Percentiles rank a stretch among this genome's conserved stretches.
phyloP scores from a whole-genome alignment of 1,284 basidiomycete genomes.

The Vanrija sp. region DNA sequence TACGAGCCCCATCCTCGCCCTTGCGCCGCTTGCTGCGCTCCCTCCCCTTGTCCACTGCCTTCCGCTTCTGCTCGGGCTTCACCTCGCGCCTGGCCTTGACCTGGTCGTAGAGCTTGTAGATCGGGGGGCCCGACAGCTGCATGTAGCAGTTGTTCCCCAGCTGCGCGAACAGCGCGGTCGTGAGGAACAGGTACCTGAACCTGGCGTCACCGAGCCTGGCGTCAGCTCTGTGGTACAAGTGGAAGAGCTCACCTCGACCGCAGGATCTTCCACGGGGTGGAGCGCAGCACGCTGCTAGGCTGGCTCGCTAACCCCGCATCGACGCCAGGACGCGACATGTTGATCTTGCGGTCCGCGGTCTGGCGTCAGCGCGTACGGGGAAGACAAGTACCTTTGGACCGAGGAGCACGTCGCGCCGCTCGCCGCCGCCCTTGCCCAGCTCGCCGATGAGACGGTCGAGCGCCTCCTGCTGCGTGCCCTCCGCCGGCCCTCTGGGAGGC shows the following conservation, averaged over 20 bases:
- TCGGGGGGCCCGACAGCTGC: constrained; percentile 50
- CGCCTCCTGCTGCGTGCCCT: constrained; percentile 21
- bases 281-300: constrained; percentile 21
- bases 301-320: constrained; percentile 12
- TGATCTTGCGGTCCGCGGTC: background rate
- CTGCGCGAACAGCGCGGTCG: constrained; percentile 49
- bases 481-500: background rate
- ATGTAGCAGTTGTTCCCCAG: constrained; percentile 51
- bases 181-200: constrained; percentile 49
- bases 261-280: constrained; percentile 27
- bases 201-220: constrained; percentile 46
- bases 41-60: background rate
- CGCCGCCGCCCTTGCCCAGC: constrained; percentile 9
- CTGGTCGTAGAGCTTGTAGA: constrained; percentile 38
- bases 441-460: constrained; percentile 33
- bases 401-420: constrained; percentile 21
- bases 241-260: constrained; percentile 23
- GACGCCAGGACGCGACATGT: background rate
- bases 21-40: constrained; percentile 6
- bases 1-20: too few species aligned
- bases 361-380: background rate
- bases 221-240: background rate
- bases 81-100: background rate
- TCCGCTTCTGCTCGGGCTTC: constrained; percentile 11
- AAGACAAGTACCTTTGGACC: constrained; percentile 16